Conservation (phyloP, 2,329 filamentous ascomycete genomes). For the Fusarium tjaetaba region DNA sequence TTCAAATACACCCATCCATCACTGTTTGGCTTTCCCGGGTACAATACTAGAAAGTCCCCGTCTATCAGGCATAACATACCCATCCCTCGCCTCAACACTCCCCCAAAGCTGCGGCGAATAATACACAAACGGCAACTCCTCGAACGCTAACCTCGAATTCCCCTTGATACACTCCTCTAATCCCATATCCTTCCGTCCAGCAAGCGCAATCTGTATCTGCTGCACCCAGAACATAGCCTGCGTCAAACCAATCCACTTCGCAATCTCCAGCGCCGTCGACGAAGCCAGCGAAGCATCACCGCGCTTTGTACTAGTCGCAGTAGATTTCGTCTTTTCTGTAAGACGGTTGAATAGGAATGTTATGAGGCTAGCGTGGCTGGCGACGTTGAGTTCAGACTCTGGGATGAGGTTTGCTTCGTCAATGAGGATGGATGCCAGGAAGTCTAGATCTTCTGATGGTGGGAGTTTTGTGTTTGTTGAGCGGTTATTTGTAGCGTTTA, state of each 20-base stretch:
- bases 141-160: slow-evolving; percentile 37
- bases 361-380: slow-evolving; percentile 34
- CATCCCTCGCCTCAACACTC: slow-evolving; percentile 39
- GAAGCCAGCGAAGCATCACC: slow-evolving; percentile 14
- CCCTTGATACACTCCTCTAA: slow-evolving; percentile 39
- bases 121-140: slow-evolving; percentile 41
- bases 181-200: neutral
- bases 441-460: slow-evolving; percentile 32
- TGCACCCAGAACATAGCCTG: slow-evolving; percentile 45
- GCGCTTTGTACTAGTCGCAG: neutral
- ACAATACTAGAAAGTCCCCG: slow-evolving; percentile 31
- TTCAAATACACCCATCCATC: neutral
- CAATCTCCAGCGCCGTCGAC: slow-evolving; percentile 28
- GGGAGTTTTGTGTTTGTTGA: slow-evolving; percentile 12
- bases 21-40: accelerated
- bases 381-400: slow-evolving; percentile 19
- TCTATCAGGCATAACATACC: slow-evolving; percentile 42
- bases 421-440: slow-evolving; percentile 30
- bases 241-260: slow-evolving; percentile 28
- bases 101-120: slow-evolving; percentile 44
- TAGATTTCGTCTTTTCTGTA: neutral
- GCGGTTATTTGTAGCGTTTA: slow-evolving; percentile 22
- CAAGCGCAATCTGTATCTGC: slow-evolving; percentile 34
- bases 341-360: slow-evolving; percentile 13
- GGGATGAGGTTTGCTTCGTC: slow-evolving; percentile 35